phyloP scores from a whole-genome alignment of 2,329 filamentous ascomycete species.

The Leptographium radiaticola region DNA sequence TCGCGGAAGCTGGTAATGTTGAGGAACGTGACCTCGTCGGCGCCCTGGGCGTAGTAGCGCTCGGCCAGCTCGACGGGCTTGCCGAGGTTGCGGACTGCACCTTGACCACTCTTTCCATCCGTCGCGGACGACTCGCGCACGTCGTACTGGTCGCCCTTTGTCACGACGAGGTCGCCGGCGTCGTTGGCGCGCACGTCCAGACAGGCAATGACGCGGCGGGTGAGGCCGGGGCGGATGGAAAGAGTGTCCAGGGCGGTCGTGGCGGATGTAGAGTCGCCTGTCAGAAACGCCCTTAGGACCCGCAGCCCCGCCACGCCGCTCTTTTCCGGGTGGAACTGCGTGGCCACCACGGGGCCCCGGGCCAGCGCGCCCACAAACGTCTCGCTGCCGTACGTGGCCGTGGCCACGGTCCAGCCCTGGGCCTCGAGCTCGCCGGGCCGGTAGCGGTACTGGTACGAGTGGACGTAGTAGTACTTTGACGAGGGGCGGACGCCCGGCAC shows the following conservation, averaged over 20 bases:
- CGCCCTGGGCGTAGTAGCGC: slow-evolving; percentile 90
- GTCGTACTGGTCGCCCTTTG: slow-evolving; percentile 97
- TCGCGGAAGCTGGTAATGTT: slow-evolving; percentile 98
- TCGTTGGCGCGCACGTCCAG: slow-evolving; percentile 94
- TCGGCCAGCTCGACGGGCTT: slow-evolving; percentile 93
- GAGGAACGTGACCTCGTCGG: slow-evolving; percentile 92
- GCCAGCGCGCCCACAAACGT: slow-evolving; percentile 86
- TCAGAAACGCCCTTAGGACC: slow-evolving; percentile 72
- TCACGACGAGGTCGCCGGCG: slow-evolving; percentile 86
- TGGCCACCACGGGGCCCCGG: slow-evolving; percentile 73
- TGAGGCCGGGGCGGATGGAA: slow-evolving; percentile 46
- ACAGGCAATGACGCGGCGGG: slow-evolving; percentile 88
- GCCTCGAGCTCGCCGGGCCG: slow-evolving; percentile 57
- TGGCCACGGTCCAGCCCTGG: slow-evolving; percentile 85
- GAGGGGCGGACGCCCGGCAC: slow-evolving; percentile 59
- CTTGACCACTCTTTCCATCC: no score
- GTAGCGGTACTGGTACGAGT: slow-evolving; percentile 83
- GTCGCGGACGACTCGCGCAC: slow-evolving; percentile 81
- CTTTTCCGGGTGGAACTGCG: slow-evolving; percentile 97
- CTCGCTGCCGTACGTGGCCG: slow-evolving; percentile 74
- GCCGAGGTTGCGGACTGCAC: slow-evolving; percentile 88
- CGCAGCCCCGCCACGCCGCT: slow-evolving; percentile 79
- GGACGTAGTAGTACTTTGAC: slow-evolving; percentile 98
- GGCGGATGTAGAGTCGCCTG: slow-evolving; percentile 31
- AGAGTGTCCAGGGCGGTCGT: no score